Conservation (phyloP, 345 rosid species). For the Cardamine occulta region DNA sequence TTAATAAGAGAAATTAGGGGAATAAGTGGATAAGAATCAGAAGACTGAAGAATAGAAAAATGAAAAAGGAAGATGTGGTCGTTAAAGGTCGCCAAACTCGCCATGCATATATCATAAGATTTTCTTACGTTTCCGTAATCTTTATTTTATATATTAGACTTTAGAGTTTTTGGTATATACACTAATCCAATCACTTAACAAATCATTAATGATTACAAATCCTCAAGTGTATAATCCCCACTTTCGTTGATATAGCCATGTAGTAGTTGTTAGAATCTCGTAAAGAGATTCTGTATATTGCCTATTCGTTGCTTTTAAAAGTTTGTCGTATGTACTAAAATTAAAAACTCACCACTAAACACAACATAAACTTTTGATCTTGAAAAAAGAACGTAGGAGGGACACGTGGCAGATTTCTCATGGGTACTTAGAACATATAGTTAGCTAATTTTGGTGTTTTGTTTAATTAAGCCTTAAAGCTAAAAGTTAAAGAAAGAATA, state of each 20-base stretch:
- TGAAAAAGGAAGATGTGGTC: slow-evolving; percentile 34
- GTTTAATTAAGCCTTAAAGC: slow-evolving; percentile 27
- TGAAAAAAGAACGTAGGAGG: background rate
- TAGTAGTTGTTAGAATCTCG: slow-evolving; percentile 7
- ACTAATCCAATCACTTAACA: background rate
- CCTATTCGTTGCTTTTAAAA: slow-evolving; percentile 10
- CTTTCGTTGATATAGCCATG: slow-evolving; percentile 1
- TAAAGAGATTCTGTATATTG: background rate
- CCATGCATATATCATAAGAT: slow-evolving; percentile 30
- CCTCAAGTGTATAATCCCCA: background rate
- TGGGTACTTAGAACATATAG: slow-evolving; percentile 36
- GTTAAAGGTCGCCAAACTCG: slow-evolving; percentile 25
- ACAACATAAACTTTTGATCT: slow-evolving; percentile 20
- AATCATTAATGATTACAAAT: background rate
- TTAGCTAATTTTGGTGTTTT: slow-evolving; percentile 39
- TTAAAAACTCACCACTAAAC: background rate
- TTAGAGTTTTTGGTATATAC: background rate
- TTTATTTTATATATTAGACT: slow-evolving; percentile 19
- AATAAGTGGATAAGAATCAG: slow-evolving; percentile 37
- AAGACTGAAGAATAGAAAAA: slow-evolving; percentile 22
- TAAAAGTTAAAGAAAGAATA: slow-evolving; percentile 11
- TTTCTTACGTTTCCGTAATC: slow-evolving; percentile 41
- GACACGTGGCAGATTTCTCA: slow-evolving; percentile 31
- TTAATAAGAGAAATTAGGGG: background rate
- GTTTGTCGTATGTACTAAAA: background rate